Conservation (phyloP, 2,329 filamentous ascomycete genomes). For the Aaosphaeria arxii region DNA sequence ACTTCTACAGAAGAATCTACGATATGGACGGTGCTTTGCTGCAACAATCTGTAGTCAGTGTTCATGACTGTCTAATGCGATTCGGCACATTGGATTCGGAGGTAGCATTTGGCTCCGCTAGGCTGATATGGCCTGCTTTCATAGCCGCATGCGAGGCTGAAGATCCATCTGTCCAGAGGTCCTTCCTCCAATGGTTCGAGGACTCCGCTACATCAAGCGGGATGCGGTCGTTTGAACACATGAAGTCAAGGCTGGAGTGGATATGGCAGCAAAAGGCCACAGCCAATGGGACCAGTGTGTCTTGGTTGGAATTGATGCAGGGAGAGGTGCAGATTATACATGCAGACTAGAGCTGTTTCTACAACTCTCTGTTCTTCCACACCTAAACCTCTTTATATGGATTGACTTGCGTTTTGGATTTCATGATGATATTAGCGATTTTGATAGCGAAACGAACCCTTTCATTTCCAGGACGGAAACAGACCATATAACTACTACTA, state of each 20-base stretch:
- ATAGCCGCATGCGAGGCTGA: constrained; percentile 45
- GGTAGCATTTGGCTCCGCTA: constrained; percentile 33
- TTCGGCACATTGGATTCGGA: constrained; percentile 31
- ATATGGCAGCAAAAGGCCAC: constrained; percentile 28
- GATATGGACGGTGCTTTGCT: constrained; percentile 41
- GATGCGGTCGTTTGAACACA: constrained; percentile 28
- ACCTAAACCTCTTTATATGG: too few species aligned
- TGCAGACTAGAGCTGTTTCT: too few species aligned
- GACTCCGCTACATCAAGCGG: constrained; percentile 25
- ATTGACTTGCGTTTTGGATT: too few species aligned
- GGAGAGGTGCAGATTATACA: too few species aligned
- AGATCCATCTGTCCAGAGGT: constrained; percentile 33
- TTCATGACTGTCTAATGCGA: constrained; percentile 38
- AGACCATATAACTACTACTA: too few species aligned
- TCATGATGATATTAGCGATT: too few species aligned
- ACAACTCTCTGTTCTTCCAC: too few species aligned
- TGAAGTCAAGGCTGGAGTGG: constrained; percentile 17
- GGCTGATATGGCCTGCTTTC: constrained; percentile 45
- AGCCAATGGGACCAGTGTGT: background rate
- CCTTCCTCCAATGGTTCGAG: constrained; percentile 35
- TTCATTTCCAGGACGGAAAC: too few species aligned
- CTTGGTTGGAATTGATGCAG: constrained; percentile 7
- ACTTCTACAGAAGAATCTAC: constrained; percentile 47
- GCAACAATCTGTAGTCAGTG: constrained; percentile 36
- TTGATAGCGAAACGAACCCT: too few species aligned